phyloP scores from a whole-genome alignment of 2,329 filamentous ascomycete species.

The Metarhizium humberi region DNA sequence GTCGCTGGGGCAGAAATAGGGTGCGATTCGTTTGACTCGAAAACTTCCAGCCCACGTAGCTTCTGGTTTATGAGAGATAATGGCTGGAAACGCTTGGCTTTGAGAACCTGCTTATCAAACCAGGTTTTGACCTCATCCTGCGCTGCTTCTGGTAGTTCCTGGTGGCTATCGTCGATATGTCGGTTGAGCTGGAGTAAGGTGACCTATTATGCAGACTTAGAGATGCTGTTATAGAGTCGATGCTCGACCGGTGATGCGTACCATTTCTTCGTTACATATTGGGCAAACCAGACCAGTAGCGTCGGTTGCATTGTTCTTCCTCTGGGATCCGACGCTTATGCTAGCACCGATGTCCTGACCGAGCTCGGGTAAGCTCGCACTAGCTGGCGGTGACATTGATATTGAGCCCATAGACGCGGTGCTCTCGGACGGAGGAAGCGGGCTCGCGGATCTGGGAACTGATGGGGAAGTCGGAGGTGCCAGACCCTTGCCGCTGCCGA shows the following conservation, averaged over 20 bases:
- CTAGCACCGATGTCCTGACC: constrained; percentile 73
- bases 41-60: constrained; percentile 82
- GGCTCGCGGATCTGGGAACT: constrained; percentile 38
- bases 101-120: constrained; percentile 91
- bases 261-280: constrained; percentile 99
- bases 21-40: constrained; percentile 76
- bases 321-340: constrained; percentile 56
- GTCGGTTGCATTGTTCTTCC: constrained; percentile 38
- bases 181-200: constrained; percentile 86
- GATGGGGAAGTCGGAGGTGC: constrained; percentile 47
- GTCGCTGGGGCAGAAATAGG: constrained; percentile 20
- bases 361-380: constrained; percentile 57
- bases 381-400: constrained; percentile 49
- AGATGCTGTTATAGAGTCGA: background rate
- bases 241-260: constrained; percentile 27
- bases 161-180: constrained; percentile 78
- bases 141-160: constrained; percentile 77
- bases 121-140: constrained; percentile 95
- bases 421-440: constrained; percentile 53
- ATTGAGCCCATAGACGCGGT: constrained; percentile 71
- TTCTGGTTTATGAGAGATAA: constrained; percentile 89
- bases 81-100: constrained; percentile 88
- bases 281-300: constrained; percentile 72
- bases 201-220: constrained; percentile 42
- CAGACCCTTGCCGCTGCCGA: constrained; percentile 78